Evolutionary conservation across 805 yeast species (phyloP), one percentile per base, ranked within the genome.

Genomic region (Priceomyces fermenticarens): DNA sequence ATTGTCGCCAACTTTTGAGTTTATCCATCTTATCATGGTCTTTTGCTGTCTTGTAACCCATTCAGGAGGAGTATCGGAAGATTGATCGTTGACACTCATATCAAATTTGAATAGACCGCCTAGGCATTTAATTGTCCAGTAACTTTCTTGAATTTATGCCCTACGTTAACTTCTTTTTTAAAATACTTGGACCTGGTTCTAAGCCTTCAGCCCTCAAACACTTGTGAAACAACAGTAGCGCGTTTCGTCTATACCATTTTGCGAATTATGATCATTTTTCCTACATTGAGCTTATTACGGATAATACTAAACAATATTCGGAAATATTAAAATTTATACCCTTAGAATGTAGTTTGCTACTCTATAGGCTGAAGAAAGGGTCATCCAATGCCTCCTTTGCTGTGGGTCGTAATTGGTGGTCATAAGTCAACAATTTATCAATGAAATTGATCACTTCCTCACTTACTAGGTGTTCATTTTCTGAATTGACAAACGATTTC

Each of bases 351-450:
- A 20, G 25, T 20, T 20, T 20, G 8, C 25, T 30, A 34, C 25
- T 39, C 42, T 39, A 39, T 39, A 37, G 34, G 45, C 53, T 54
- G 55, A 69, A 69, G 45, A 66, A 70, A 3, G 68, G 63, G 65
- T 88, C 96, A 10, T 65, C 78, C 85, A 88, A 81, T 20, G 96
- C 93, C 60, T 90, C 96, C 60, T 75, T 78, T 1, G 96, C 96
- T 5, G 97, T 88, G 35, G 88, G 73, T 59, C 97, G 77, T 58
- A 84, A 85, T 58, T 86, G 88, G 61, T 90, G 97, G 59, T 90
- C 97, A 57, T 87, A 89, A 44, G 86, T 77, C 52, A 89, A 70
- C 46, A 90, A 68, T 52, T 81, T 77, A 60, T 87, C 96, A 48
- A 89, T 78, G 54, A 89, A 79, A 60, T 89, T 95, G 38, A 91